Evolutionary conservation across 1,284 basidiomycete species (phyloP).

Genomic region (Cerrena zonata): DNA sequence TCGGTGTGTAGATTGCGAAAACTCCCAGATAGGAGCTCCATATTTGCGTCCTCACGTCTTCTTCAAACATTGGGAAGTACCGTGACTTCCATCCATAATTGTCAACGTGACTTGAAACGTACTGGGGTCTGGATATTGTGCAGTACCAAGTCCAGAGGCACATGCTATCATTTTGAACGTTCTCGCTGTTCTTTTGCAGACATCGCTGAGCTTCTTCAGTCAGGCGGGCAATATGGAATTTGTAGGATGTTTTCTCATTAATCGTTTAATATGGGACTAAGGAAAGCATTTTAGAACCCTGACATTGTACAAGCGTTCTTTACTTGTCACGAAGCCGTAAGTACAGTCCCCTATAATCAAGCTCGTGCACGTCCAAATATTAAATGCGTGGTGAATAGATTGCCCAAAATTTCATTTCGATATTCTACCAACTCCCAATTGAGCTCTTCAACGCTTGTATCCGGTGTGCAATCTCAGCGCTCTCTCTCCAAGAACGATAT

Average conservation of each 20-base stretch:
- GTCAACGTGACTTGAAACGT: too few relatives aligned
- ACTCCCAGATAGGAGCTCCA: too few relatives aligned
- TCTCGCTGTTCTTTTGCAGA: constrained; percentile 55
- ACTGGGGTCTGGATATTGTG: too few relatives aligned
- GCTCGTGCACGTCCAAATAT: too few relatives aligned
- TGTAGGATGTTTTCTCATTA: constrained; percentile 38
- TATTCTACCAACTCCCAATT: constrained; percentile 64
- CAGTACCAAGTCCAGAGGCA: constrained; percentile 36
- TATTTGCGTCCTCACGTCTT: too few relatives aligned
- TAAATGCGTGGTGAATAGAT: too few relatives aligned
- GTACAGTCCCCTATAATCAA: too few relatives aligned
- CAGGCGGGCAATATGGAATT: constrained; percentile 63
- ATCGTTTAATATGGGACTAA: constrained; percentile 1
- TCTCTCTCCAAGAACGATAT: constrained; percentile 80
- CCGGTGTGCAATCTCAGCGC: constrained; percentile 63
- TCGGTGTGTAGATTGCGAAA: too few relatives aligned
- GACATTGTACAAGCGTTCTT: constrained; percentile 88
- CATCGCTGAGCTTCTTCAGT: constrained; percentile 52
- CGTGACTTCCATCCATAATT: too few relatives aligned
- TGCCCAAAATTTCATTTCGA: constrained; percentile 65
- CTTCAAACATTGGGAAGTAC: too few relatives aligned
- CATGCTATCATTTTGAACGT: constrained; percentile 46
- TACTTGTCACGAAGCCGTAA: constrained; percentile 68
- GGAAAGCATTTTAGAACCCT: constrained; percentile 54
- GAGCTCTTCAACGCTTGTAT: constrained; percentile 68